These are phyloP conservation scores for Apocynum venetum DNA, from an alignment of 257 asterid genomes.

Conservation along the genomic window DNA sequence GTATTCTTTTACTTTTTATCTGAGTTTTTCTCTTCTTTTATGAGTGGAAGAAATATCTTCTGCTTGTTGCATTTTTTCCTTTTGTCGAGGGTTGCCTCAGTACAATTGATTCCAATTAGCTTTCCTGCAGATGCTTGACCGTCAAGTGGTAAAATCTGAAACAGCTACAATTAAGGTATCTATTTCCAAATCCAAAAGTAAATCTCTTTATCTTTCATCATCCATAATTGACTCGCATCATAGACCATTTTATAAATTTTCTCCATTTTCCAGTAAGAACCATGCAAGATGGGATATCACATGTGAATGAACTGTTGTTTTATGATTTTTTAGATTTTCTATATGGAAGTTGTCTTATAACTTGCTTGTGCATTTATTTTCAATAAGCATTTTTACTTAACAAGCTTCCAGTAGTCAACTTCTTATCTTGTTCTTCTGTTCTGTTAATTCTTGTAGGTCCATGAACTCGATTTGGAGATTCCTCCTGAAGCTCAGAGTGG, in stretches of 20 bases:
- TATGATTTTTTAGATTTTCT: not conserved
- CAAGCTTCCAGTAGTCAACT: not conserved
- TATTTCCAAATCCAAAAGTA: not conserved
- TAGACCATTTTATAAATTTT: not conserved
- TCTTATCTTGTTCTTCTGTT: not conserved
- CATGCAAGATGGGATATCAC: not conserved
- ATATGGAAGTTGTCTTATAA: not conserved
- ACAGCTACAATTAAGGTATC: constrained; percentile 89
- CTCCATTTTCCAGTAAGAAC: not conserved
- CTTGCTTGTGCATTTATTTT: not conserved
- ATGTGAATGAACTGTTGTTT: not conserved
- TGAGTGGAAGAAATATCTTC: not conserved
- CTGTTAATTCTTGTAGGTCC: constrained; percentile 57
- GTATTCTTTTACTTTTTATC: not conserved
- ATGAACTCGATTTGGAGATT: constrained; percentile 89
- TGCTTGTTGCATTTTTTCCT: not conserved
- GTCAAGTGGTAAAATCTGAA: constrained; percentile 93
- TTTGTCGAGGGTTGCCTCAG: not conserved
- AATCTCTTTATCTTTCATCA: not conserved
- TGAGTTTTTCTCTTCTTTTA: not conserved
- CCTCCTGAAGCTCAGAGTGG: constrained; percentile 99
- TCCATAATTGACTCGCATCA: not conserved
- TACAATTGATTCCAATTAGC: not conserved
- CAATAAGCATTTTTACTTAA: not conserved
- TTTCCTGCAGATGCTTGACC: constrained; percentile 67